Base-by-base conservation (phyloP, 768 basidiomycete genomes). In the Tulasnella sp. region DNA sequence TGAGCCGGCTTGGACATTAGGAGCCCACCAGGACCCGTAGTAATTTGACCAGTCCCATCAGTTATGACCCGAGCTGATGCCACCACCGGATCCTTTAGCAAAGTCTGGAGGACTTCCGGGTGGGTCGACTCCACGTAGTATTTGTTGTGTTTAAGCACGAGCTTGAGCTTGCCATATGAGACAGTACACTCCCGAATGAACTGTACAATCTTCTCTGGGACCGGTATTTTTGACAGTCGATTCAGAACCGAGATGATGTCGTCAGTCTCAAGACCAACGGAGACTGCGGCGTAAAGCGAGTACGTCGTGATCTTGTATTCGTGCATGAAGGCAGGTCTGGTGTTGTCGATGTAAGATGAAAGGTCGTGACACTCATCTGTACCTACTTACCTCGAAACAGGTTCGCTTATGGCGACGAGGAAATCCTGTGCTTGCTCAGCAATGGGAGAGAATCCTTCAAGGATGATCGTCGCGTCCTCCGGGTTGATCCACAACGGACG, bases 341-440 rank as follows among this genome's bases (percentile, higher is more conserved):
- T 19, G 62, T 27, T 34, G 62, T 68, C 34, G 24, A 27, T 31
- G 62, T 68, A 34, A 68, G 10, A 8, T 39, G n/a, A 21, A 24
- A n/a, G 10, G 52, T 8, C 52, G n/a, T n/a, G n/a, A 52, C n/a
- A n/a, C 1, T n/a, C 62, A 68, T 77, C 56, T 79, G 81, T 58
- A 71, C 56, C 18, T 31, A 88, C 94, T 86, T 86, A 97, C 96
- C 96, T 92, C 89, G 96, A 98, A 83, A 99, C 96, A 82, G 98
- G 98, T 86, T 99, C 98, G 83, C 95, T 95, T 74, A 99, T 99
- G 52, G 98, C 97, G 68, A 97, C 95, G 71, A 99, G 89, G 83
- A 99, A 99, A 84, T 99, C 98, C 85, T 99, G 98, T 4, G 98
- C 98, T 86, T 97, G 96, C 83, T 97, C 96, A 31, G 97, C 97